Percentiles rank a stretch among this genome's conserved stretches.
phyloP scores from a whole-genome alignment of 73 alveolate species.

The Stentor coeruleus region DNA sequence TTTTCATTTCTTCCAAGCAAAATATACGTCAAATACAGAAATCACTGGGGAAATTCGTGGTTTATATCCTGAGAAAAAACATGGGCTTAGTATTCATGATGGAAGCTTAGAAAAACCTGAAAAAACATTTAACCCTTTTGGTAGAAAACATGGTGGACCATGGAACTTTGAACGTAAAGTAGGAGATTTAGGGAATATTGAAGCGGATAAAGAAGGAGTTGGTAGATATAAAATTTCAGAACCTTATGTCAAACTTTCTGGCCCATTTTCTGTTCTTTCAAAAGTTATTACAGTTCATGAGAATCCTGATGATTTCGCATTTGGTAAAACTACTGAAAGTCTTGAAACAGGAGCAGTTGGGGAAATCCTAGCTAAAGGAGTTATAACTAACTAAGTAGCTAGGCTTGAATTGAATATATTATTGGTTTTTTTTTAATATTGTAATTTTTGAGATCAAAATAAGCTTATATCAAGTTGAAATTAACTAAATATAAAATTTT shows the following conservation, averaged over 20 bases:
- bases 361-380: not conserved
- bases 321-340: conserved; percentile 10
- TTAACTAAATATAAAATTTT: too few species aligned
- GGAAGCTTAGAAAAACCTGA: not conserved
- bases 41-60: not conserved
- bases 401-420: not conserved
- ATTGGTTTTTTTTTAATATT: too few species aligned
- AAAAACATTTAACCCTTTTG: conserved; percentile 22
- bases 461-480: too few species aligned
- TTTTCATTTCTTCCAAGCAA: not conserved
- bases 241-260: conserved; percentile 28
- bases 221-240: not conserved
- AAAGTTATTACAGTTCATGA: conserved; percentile 14
- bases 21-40: not conserved
- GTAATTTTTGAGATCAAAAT: too few species aligned
- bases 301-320: conserved; percentile 16
- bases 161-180: conserved; percentile 25
- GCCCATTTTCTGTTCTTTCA: conserved; percentile 23
- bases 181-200: conserved; percentile 25
- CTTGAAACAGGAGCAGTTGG: conserved; percentile 5
- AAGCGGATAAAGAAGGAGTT: conserved; percentile 12
- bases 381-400: not conserved
- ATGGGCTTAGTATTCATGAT: conserved; percentile 5
- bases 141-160: conserved; percentile 28
- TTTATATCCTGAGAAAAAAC: not conserved